A percentile compares a stretch with the other conserved stretches of the same genome.
Evolutionary conservation across 2,329 filamentous ascomycete species (phyloP).

Genomic region (Ceratocystis diversiconidia): DNA sequence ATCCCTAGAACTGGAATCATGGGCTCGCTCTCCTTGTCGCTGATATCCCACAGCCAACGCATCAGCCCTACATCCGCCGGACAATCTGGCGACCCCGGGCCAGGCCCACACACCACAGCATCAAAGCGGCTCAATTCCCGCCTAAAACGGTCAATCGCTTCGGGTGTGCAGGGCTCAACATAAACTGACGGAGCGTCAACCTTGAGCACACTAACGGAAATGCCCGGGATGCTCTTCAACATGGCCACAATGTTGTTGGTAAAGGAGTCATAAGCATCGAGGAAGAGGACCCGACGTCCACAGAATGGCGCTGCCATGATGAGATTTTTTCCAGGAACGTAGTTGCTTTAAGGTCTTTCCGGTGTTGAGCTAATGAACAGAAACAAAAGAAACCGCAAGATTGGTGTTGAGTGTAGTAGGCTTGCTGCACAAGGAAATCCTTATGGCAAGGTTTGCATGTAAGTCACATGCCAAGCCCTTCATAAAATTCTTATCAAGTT

Average conservation of each 20-base stretch:
- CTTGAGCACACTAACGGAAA: constrained; percentile 49
- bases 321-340: not conserved
- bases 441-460: not conserved
- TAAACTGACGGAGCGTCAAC: constrained; percentile 49
- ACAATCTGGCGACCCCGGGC: constrained; percentile 65
- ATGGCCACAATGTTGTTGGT: constrained; percentile 86
- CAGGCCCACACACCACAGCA: constrained; percentile 80
- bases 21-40: constrained; percentile 30
- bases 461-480: not conserved
- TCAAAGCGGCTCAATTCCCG: constrained; percentile 46
- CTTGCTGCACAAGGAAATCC: not conserved
- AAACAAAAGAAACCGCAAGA: not conserved
- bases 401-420: not conserved
- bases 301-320: constrained; percentile 20
- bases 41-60: constrained; percentile 50
- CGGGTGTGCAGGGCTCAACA: constrained; percentile 26
- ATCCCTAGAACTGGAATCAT: constrained; percentile 71
- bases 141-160: constrained; percentile 29
- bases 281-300: constrained; percentile 53
- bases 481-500: not conserved
- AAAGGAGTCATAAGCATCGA: constrained; percentile 95
- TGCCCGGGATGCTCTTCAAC: constrained; percentile 53
- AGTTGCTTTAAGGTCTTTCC: not conserved
- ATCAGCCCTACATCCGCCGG: constrained; percentile 72
- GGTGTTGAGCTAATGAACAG: not conserved